A percentile compares a stretch with the other conserved stretches of the same genome.
Conservation (phyloP, 805 yeast genomes). For the Nakazawaea wickerhamii region DNA sequence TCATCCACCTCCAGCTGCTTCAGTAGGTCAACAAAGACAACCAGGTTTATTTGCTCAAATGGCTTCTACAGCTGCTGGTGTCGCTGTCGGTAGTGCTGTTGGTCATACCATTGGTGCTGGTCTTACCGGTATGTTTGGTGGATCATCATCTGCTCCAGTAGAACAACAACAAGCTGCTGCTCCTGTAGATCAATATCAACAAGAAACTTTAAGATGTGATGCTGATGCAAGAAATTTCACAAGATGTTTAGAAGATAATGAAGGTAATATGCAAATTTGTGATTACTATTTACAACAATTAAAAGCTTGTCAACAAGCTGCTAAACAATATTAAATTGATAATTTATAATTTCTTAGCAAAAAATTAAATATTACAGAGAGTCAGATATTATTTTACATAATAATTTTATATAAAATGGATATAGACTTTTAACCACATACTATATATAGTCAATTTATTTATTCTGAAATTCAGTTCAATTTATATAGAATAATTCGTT, state of each 20-base stretch:
- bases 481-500: neutral
- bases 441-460: neutral
- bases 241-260: slow-evolving; percentile 88
- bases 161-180: slow-evolving; percentile 33
- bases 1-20: slow-evolving; percentile 40
- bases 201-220: slow-evolving; percentile 64
- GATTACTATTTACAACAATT: slow-evolving; percentile 96
- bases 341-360: too few species aligned
- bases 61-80: slow-evolving; percentile 99
- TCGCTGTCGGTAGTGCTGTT: slow-evolving; percentile 95
- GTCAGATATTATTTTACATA: neutral
- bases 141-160: slow-evolving; percentile 52
- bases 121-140: slow-evolving; percentile 82
- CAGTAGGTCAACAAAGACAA: slow-evolving; percentile 45
- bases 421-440: too few species aligned
- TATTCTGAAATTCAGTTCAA: neutral
- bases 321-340: slow-evolving; percentile 59
- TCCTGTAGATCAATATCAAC: slow-evolving; percentile 25
- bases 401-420: neutral
- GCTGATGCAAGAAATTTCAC: slow-evolving; percentile 93
- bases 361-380: neutral
- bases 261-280: slow-evolving; percentile 95
- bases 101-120: slow-evolving; percentile 98
- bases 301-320: slow-evolving; percentile 95
- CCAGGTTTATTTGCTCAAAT: slow-evolving; percentile 95